Percentiles rank a stretch among this genome's conserved stretches.
phyloP scores from a whole-genome alignment of 108 stramenopile species.

The Cyclostephanos invisitatus region DNA sequence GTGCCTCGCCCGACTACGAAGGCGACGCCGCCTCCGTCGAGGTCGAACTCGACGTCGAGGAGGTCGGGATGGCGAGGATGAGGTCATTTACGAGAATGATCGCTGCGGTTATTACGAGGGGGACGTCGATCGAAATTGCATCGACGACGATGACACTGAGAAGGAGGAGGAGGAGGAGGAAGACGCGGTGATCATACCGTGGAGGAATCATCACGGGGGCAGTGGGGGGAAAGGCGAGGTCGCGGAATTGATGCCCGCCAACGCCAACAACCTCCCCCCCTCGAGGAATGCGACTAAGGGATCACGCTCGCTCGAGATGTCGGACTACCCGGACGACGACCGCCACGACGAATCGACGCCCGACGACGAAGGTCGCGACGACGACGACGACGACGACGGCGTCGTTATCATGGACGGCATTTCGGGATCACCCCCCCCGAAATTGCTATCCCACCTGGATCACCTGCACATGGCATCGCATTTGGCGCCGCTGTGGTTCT shows the following conservation, averaged over 20 bases:
- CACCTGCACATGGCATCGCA: slow-evolving; percentile 54
- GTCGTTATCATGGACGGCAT: slow-evolving; percentile 8
- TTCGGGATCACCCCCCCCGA: not conserved
- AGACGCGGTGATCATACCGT: slow-evolving; percentile 34
- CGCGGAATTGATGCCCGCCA: not conserved
- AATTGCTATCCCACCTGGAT: slow-evolving; percentile 49
- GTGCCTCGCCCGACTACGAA: not conserved
- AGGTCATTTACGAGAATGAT: no score
- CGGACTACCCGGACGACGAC: no score
- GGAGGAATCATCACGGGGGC: slow-evolving; percentile 27
- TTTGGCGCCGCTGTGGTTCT: slow-evolving; percentile 91
- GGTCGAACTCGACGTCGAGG: not conserved
- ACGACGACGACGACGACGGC: slow-evolving; percentile 44
- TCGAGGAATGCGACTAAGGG: not conserved
- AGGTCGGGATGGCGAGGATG: no score
- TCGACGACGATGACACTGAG: no score
- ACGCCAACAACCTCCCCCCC: no score
- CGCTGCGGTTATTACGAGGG: no score
- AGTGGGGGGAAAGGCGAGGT: not conserved
- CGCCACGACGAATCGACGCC: slow-evolving; percentile 37
- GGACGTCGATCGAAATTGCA: no score
- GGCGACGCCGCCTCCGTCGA: not conserved
- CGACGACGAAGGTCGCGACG: slow-evolving; percentile 34
- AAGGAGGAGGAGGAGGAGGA: not conserved
- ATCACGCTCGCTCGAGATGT: not conserved